Evolutionary conservation across 2,329 filamentous ascomycete genomes (phyloP), one percentile per base, ranked within the genome.

Genomic region (Ophiostoma sp.): DNA sequence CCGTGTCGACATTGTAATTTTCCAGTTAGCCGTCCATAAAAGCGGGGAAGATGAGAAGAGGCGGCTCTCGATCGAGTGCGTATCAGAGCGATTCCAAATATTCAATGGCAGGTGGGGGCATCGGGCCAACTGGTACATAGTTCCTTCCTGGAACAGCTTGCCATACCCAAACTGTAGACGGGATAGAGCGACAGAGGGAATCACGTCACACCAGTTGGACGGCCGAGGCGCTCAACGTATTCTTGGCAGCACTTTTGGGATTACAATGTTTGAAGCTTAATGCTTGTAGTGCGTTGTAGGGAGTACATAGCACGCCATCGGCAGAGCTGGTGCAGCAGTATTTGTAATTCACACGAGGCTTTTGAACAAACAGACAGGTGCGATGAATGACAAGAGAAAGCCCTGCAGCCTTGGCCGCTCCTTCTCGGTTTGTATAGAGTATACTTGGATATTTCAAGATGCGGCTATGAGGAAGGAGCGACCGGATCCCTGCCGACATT

Each of bases 101-200:
- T 27, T 66, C 35, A 23, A 67, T 67, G 65, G 62, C 62, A 65
- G 39, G 39, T 67, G 65, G 65, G 65, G 65, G 65, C 65, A 67
- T 48, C 65, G 65, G 39, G 39, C 65, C 65, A 67, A 67, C 39
- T 67, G 36, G 23, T 3, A 31, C 27, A 31, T 65, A 35, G 36
- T 41, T 67, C 39, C 65, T 48, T 67, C 65, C 65, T 67, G 62
- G 17, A 36, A 39, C 4, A n/a, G 13, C 44, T 48, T 48, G 44
- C 20, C 20, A 7, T n/a, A 20, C 20, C 15, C 20, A 48, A 48
- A 41, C 39, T 41, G 11, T 17, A 20, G 41, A 8, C 8, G 52
- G 23, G 23, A 31, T 3, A 31, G 52, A 57, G 20, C n/a, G 17
- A 31, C 8, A 27, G 48, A 57, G 60, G 33, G 31, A 36, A 64